These are phyloP conservation scores for Pelargonium exstipulatum DNA, from an alignment of 441 rosid genomes.

Conservation along the genomic window DNA sequence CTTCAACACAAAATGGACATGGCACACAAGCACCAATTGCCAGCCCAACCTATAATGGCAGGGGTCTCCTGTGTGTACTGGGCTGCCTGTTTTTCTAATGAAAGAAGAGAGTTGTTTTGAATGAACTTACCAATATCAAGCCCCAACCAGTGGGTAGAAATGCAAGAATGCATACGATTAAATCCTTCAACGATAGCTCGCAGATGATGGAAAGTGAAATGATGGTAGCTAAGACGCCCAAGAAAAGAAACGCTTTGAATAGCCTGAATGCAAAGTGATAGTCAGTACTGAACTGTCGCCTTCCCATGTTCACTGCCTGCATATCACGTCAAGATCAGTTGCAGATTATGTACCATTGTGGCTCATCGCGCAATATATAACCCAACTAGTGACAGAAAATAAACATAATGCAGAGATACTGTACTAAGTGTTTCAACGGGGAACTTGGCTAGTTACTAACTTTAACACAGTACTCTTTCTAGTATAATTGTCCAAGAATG, in stretches of 20 bases:
- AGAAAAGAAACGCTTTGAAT: conserved; percentile 81
- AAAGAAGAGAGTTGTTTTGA: no score
- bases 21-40: no score
- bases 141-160: conserved; percentile 99
- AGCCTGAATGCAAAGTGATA: conserved; percentile 71
- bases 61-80: not conserved
- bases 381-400: not conserved
- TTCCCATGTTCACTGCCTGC: conserved; percentile 92
- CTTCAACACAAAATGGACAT: no score
- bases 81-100: no score
- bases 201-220: conserved; percentile 64
- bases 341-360: not conserved
- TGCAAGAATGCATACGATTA: conserved; percentile 76
- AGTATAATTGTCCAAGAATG: no score
- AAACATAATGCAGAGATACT: not conserved
- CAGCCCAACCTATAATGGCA: no score
- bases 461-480: not conserved
- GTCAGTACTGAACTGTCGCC: conserved; percentile 63
- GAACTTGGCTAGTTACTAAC: not conserved
- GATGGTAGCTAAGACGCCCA: conserved; percentile 57
- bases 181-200: conserved; percentile 63
- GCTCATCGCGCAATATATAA: not conserved
- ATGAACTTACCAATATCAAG: conserved; percentile 61
- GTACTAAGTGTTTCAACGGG: not conserved
- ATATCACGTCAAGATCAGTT: conserved; percentile 17